Percentiles rank a stretch among this genome's conserved stretches.
Conservation (phyloP, 1,139 yeast genomes). For the Sugiyamaella paludigena region DNA sequence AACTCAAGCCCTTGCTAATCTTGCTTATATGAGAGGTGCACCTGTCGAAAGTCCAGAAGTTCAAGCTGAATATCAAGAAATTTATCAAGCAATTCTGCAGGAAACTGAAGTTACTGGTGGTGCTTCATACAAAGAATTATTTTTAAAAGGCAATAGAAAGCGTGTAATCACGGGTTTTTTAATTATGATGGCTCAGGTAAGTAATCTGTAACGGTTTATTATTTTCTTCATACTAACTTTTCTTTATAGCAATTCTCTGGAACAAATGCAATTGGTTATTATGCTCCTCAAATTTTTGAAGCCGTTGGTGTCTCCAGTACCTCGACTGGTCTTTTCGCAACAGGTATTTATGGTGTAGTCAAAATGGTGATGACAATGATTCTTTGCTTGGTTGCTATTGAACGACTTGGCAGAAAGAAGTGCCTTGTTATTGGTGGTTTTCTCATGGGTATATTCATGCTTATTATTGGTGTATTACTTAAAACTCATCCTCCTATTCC, state of each 20-base stretch:
- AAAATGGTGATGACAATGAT: slow-evolving; percentile 40
- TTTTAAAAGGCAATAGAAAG: slow-evolving; percentile 47
- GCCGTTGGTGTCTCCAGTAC: slow-evolving; percentile 41
- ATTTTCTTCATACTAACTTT: too few species aligned
- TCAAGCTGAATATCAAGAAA: slow-evolving; percentile 12
- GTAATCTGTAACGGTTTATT: too few species aligned
- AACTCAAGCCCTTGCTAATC: slow-evolving; percentile 58
- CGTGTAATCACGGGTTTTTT: slow-evolving; percentile 54
- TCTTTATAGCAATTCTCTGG: slow-evolving; percentile 71
- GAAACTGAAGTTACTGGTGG: slow-evolving; percentile 50
- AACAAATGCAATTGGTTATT: slow-evolving; percentile 60
- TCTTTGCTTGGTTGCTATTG: slow-evolving; percentile 48
- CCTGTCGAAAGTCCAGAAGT: slow-evolving; percentile 27
- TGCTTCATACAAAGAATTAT: slow-evolving; percentile 42
- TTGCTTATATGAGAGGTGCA: slow-evolving; percentile 51
- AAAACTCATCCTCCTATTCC: slow-evolving; percentile 22
- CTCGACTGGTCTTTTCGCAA: slow-evolving; percentile 44
- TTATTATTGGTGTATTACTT: slow-evolving; percentile 28
- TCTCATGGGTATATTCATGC: slow-evolving; percentile 43
- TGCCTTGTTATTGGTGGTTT: slow-evolving; percentile 40
- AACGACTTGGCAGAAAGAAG: slow-evolving; percentile 54
- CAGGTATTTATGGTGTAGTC: slow-evolving; percentile 56
- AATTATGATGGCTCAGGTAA: slow-evolving; percentile 72
- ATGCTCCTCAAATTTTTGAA: slow-evolving; percentile 41
- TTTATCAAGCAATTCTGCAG: slow-evolving; percentile 9